These are phyloP conservation scores for Ustulina deusta DNA, from an alignment of 2,329 filamentous ascomycete species.

Conservation along the genomic window DNA sequence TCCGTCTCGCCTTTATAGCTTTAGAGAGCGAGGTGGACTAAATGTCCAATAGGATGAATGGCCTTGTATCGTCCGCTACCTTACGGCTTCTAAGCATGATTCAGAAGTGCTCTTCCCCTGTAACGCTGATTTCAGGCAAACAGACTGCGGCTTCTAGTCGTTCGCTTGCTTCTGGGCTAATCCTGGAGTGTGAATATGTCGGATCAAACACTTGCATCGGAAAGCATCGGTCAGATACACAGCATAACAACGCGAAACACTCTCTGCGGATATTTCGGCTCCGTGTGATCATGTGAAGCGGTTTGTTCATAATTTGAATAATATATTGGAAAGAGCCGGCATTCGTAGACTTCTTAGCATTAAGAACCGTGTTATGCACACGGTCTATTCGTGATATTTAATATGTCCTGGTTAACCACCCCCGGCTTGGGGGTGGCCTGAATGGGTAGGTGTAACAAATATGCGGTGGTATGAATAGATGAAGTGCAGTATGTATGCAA, in stretches of 20 bases:
- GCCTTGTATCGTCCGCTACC: neutral
- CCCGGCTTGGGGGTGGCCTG: neutral
- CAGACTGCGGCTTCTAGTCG: neutral
- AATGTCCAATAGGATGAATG: neutral
- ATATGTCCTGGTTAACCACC: neutral
- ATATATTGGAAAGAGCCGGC: neutral
- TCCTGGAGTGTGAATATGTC: neutral
- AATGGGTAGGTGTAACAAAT: neutral
- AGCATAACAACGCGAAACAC: neutral
- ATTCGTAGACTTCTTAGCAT: neutral
- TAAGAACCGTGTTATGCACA: neutral
- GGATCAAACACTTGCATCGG: constrained; percentile 1
- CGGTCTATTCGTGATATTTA: neutral
- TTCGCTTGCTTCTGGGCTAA: constrained; percentile 4
- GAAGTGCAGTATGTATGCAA: neutral
- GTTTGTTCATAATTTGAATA: neutral
- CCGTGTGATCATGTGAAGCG: neutral
- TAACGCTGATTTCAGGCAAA: neutral
- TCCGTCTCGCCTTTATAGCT: constrained; percentile 8
- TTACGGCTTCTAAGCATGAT: neutral
- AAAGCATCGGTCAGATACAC: neutral
- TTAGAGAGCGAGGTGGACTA: neutral
- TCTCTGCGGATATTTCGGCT: neutral
- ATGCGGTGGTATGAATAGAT: neutral
- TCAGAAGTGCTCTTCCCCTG: neutral